Evolutionary conservation across 805 yeast species (phyloP), one percentile per base, ranked within the genome.

Genomic region (Starmerella apicola): DNA sequence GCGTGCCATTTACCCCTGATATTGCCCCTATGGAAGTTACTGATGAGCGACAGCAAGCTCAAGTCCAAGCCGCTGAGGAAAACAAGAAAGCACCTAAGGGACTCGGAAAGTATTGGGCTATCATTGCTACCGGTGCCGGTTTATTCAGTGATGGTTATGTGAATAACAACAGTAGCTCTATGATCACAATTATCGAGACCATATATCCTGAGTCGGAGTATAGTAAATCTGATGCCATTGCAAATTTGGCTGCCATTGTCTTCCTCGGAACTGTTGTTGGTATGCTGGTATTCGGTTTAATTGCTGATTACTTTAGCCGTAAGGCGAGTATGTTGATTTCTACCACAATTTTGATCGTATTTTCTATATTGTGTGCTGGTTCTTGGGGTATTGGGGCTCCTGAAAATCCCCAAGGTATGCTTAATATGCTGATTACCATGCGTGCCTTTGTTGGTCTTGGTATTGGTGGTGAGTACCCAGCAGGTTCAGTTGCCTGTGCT

Each of bases 391-490:
- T 66, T 9, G 72, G 62, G 30, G 78, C 78, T 34, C 56, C 56
- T 13, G 32, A 33, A 8, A 63, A 75, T 26, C 71, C 82, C 3
- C 66, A 71, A 36, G 95, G 95, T 29, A 70, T 86, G 66, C 73
- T 88, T 46, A 78, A 84, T 13, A 88, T 91, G 17, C 62, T 86
- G 39, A 82, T 94, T 7, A 79, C 78, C 8, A 83, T 79, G 59
- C 72, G 97, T 60, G 82, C 82, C 60, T 78, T 86, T 61, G 64
- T 86, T 37, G 97, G 97, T 62, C 66, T 83, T 48, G 93, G 86
- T 53, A 81, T 88, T 51, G 97, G 97, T 52, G 86, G 93, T 36
- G 97, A 86, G 62, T 86, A 86, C 57, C 95, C 95, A 34, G 79
- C 93, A 12, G 86, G 95, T 33, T 79, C 94, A 7, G 88, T 86